Base-by-base conservation (phyloP, 2,329 filamentous ascomycete genomes). In the Exophiala xenobiotica region DNA sequence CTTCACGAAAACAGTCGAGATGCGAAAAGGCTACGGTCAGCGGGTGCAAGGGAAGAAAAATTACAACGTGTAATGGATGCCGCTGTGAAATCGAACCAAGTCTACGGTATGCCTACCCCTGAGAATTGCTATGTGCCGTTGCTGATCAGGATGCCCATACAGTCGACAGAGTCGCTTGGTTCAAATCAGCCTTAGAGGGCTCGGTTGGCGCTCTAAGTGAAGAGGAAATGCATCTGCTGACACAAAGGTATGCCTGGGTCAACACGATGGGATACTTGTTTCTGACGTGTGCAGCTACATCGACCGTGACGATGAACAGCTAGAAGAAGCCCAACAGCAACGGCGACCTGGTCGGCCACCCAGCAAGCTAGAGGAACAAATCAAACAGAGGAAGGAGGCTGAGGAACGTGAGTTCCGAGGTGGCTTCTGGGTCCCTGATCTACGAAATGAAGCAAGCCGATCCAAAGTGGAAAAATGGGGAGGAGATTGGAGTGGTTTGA, bases 1-100 rank as follows among this genome's bases (percentile, higher is more conserved):
- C 78, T 97, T 18, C 92, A 97, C 66, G 87, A 90, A 70, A 90
- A 90, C 68, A 96, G 90, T 54, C 80, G 93, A 60, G 89, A 97
- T 74, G 88, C 90, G 3, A 82, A 86, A 65, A 82, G 89, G 45
- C 75, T 97, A 57, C 86, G 90, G 67, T 81, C 85, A 63, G 93
- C 93, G 16, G 81, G 82, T 56, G 80, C 85, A 58, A 80, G 93
- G 69, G 91, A 96, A 64, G 86, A 93, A 63, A 88, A 88, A 66
- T 78, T 99, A 27, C 82, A 83, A 61, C 87, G 86, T 67, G 74
- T 91, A 49, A 80, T 83, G 18, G 73, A 80, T n/a, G 76, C 83
- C 29, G 81, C 88, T 63, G 79, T 80, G 62, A 93, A 86, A 70
- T 82, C 80, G 57, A 89, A 95, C 66, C 81, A 85, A 64, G 83